Conservation (phyloP, 129 eudicot species). For the Flaveria sonorensis region DNA sequence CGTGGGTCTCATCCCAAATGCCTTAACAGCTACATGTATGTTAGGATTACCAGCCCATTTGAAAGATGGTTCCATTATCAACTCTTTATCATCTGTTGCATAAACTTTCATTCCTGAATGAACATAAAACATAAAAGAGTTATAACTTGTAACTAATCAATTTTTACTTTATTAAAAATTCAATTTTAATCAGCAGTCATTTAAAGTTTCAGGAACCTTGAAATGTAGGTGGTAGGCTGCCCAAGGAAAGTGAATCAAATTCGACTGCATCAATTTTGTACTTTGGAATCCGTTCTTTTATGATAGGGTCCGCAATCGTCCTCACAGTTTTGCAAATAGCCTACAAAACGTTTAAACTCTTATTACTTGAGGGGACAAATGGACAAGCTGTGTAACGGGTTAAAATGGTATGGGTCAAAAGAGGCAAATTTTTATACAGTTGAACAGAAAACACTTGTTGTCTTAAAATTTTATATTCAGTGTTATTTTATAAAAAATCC, state of each 20-base stretch:
- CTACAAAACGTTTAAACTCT: conserved; percentile 39
- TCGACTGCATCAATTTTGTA: conserved; percentile 86
- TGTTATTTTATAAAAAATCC: not conserved
- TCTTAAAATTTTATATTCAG: not conserved
- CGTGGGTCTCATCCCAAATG: conserved; percentile 81
- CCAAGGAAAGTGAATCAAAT: conserved; percentile 79
- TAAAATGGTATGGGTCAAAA: not conserved
- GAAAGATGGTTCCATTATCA: conserved; percentile 80
- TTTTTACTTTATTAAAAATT: not conserved
- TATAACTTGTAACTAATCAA: not conserved
- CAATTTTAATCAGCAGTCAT: not conserved
- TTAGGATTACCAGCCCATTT: conserved; percentile 97
- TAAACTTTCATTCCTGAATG: conserved; percentile 86
- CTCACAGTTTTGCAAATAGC: conserved; percentile 86
- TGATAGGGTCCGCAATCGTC: conserved; percentile 81
- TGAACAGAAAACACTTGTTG: not conserved
- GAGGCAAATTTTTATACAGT: not conserved
- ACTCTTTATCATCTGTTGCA: conserved; percentile 75
- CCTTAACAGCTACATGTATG: conserved; percentile 72
- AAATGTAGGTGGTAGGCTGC: conserved; percentile 90
- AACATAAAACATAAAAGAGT: not conserved
- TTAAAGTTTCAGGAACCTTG: conserved; percentile 53
- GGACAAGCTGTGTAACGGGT: not conserved
- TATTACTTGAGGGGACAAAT: conserved; percentile 14
- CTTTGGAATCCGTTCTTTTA: conserved; percentile 90